These are phyloP conservation scores for Phaffomyces thermotolerans DNA, from an alignment of 805 yeast genomes.

Conservation along the genomic window DNA sequence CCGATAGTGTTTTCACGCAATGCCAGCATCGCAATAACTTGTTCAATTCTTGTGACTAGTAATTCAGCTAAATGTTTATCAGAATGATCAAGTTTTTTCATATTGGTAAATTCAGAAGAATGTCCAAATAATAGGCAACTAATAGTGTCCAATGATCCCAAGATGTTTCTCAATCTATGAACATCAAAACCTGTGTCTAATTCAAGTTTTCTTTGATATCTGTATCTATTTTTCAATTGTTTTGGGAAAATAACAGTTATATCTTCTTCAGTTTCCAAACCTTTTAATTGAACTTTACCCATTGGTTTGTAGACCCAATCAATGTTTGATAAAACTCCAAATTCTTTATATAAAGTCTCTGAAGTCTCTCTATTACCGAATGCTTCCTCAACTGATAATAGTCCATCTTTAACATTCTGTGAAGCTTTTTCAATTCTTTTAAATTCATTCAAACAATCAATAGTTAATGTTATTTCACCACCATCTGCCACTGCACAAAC, in stretches of 20 bases:
- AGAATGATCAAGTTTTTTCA: conserved; percentile 31
- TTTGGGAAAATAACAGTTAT: conserved; percentile 75
- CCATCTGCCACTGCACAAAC: conserved; percentile 95
- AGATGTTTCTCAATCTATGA: conserved; percentile 44
- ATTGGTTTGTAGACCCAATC: conserved; percentile 63
- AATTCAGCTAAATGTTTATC: conserved; percentile 53
- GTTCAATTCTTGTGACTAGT: conserved; percentile 62
- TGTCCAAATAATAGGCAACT: conserved; percentile 45
- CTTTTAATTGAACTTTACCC: conserved; percentile 89
- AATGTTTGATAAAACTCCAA: conserved; percentile 53
- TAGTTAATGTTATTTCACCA: conserved; percentile 88
- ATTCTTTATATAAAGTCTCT: conserved; percentile 56
- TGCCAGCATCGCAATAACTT: conserved; percentile 39
- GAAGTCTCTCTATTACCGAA: conserved; percentile 42
- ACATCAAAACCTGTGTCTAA: conserved; percentile 29
- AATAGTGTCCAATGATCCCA: conserved; percentile 52
- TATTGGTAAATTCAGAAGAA: conserved; percentile 13
- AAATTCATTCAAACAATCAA: conserved; percentile 73
- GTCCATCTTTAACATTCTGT: conserved; percentile 11
- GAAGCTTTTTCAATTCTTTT: conserved; percentile 40
- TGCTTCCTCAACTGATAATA: conserved; percentile 28
- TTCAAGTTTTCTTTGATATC: conserved; percentile 30
- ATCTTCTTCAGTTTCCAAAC: conserved; percentile 86
- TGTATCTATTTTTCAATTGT: conserved; percentile 52
- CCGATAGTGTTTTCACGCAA: conserved; percentile 34